These are phyloP conservation scores for Arachis monticola DNA, from an alignment of 331 rosid species.

Conservation along the genomic window DNA sequence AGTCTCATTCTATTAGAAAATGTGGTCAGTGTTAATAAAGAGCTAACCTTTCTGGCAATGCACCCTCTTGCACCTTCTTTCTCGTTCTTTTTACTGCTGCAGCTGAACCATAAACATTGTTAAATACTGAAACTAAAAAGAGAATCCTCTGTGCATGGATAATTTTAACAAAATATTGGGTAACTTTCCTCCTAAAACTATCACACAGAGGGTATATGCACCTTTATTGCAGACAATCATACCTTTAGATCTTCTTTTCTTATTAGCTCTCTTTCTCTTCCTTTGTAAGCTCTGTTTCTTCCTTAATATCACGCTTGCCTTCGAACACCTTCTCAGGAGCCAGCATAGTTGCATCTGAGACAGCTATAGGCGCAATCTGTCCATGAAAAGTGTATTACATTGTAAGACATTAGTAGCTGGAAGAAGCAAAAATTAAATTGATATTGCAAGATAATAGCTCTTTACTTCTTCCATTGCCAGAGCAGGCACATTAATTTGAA, in stretches of 20 bases:
- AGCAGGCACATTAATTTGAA: slow-evolving; percentile 88
- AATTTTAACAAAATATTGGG: slow-evolving; percentile 25
- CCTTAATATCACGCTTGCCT: slow-evolving; percentile 93
- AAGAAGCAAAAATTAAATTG: slow-evolving; percentile 13
- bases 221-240: background rate
- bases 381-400: slow-evolving; percentile 43
- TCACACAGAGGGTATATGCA: background rate
- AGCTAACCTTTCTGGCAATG: slow-evolving; percentile 15
- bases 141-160: background rate
- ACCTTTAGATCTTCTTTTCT: slow-evolving; percentile 92
- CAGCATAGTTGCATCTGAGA: slow-evolving; percentile 96
- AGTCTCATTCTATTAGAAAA: background rate
- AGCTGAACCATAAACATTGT: slow-evolving; percentile 53
- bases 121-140: slow-evolving; percentile 7
- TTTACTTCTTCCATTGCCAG: slow-evolving; percentile 98
- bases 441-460: slow-evolving; percentile 30
- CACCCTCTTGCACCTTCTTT: slow-evolving; percentile 50
- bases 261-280: slow-evolving; percentile 87
- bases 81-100: slow-evolving; percentile 47
- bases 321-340: slow-evolving; percentile 96
- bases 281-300: slow-evolving; percentile 84
- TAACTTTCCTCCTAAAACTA: slow-evolving; percentile 24
- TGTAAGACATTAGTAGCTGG: slow-evolving; percentile 19
- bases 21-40: background rate
- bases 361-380: slow-evolving; percentile 92